Evolutionary conservation across 768 basidiomycete species (phyloP), one percentile per base, ranked within the genome.

Genomic region (Dacryopinax spathularia): DNA sequence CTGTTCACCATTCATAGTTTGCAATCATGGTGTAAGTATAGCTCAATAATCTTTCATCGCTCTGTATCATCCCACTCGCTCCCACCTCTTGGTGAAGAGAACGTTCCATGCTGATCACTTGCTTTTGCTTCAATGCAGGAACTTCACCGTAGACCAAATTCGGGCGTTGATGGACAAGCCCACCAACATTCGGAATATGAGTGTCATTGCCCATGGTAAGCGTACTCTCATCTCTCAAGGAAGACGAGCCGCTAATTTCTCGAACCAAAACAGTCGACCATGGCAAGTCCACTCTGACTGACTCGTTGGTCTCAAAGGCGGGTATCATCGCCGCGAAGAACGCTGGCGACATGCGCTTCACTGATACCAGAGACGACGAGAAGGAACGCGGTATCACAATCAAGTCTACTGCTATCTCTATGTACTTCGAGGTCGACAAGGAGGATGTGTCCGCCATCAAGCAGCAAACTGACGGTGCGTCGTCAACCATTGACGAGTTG

Each of bases 371-470:
- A 80, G 84, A 88, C 10, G 96, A 99, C 73, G 96, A 99, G 81
- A 97, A 95, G 75, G 95, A 98, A 75, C 93, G 95, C 77, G 96
- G 96, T 81, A 98, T 99, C 72, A 98, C 96, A 62, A 98, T 99
- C 79, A 99, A 99, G 80, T 98, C 94, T 44, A 98, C 95, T 33
- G 96, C 94, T 71, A 96, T 99, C 75, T 96, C 95, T 65, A 98
- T 98, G 95, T 98, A 97, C 79, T 99, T 99, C 75, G 86, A 92
- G 79, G 83, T 99, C 72, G 76, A 81, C 74, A 91, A 95, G 81
- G 94, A 95, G 12, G 91, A 97, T 65, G 72, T 96, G 33, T 68
- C 75, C 10, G 79, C 85, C 63, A 88, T 99, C 76, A 87, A 89
- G 75, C 95, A 99, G 80, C 92, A 97, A 80, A 96, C 93, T 41